Conservation (phyloP, 2,329 filamentous ascomycete species). For the Domatiomyces catenatus region DNA sequence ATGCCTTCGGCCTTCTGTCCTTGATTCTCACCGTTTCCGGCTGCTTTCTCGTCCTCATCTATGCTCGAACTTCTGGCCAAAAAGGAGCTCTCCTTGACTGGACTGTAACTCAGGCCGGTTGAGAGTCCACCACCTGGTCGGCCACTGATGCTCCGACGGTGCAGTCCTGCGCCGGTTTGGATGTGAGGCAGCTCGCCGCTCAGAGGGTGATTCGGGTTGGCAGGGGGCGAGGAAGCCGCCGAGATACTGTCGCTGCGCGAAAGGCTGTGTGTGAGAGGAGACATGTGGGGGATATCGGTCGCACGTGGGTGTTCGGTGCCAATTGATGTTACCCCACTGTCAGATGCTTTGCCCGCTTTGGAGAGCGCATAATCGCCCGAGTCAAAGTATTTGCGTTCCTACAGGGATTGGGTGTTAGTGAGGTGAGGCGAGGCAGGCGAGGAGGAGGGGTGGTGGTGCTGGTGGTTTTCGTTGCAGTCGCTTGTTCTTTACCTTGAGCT, state of each 20-base stretch:
- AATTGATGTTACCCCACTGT: slow-evolving; percentile 83
- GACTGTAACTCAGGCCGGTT: slow-evolving; percentile 50
- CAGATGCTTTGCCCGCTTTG: slow-evolving; percentile 91
- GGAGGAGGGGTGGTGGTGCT: neutral
- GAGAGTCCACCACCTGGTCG: slow-evolving; percentile 19
- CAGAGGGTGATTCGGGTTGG: slow-evolving; percentile 4
- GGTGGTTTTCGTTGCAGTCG: neutral
- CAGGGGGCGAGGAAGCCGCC: slow-evolving; percentile 8
- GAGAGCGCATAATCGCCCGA: slow-evolving; percentile 91
- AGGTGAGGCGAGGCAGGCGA: neutral
- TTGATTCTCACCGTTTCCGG: neutral
- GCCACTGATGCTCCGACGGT: slow-evolving; percentile 31
- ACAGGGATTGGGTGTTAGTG: slow-evolving; percentile 2
- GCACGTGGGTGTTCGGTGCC: slow-evolving; percentile 89
- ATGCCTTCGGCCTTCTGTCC: slow-evolving; percentile 35
- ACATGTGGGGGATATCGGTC: slow-evolving; percentile 84
- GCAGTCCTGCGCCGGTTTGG: slow-evolving; percentile 19
- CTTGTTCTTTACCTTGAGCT: slow-evolving; percentile 54
- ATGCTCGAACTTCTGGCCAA: slow-evolving; percentile 68
- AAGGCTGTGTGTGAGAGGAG: slow-evolving; percentile 38
- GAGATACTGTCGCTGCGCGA: slow-evolving; percentile 29
- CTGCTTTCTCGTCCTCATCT: slow-evolving; percentile 26
- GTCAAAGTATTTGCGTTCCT: slow-evolving; percentile 97
- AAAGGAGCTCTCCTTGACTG: slow-evolving; percentile 81
- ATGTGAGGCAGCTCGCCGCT: slow-evolving; percentile 16